Evolutionary conservation across 371 early-diverging fungal genomes (phyloP).

Genomic region (Actinomortierella ambigua): DNA sequence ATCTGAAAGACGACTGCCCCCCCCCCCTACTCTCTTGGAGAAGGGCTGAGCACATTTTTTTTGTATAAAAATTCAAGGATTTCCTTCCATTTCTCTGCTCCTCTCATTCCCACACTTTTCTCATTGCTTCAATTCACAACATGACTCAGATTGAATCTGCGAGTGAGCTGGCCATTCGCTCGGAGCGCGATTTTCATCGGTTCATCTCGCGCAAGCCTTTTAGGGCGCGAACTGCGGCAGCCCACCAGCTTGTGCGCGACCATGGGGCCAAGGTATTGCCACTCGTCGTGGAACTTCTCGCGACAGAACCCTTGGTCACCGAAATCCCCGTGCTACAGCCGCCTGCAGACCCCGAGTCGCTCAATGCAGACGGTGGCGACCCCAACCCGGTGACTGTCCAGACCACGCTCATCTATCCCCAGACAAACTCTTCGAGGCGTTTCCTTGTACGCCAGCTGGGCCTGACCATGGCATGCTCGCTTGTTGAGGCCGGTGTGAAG

Average conservation of each 20-base stretch:
- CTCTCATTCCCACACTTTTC: background rate
- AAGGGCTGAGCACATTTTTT: too few species aligned
- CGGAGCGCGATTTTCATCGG: slow-evolving; percentile 2
- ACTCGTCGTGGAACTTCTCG: slow-evolving; percentile 17
- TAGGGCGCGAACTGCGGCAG: slow-evolving; percentile 16
- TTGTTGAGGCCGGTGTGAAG: slow-evolving; percentile 15
- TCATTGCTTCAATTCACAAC: background rate
- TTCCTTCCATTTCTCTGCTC: too few species aligned
- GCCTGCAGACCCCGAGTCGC: slow-evolving; percentile 15
- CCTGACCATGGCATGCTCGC: slow-evolving; percentile 16
- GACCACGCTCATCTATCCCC: slow-evolving; percentile 14
- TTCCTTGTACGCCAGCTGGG: slow-evolving; percentile 24
- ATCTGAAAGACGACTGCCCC: too few species aligned
- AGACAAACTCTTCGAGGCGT: slow-evolving; percentile 31
- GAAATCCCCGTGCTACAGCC: slow-evolving; percentile 18
- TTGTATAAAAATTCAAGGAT: too few species aligned
- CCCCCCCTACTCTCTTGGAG: too few species aligned
- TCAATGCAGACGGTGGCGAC: slow-evolving; percentile 39
- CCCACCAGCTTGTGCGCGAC: slow-evolving; percentile 9
- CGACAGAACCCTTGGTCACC: slow-evolving; percentile 18
- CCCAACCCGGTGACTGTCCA: slow-evolving; percentile 24
- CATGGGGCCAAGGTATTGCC: slow-evolving; percentile 20
- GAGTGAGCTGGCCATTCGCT: slow-evolving; percentile 2
- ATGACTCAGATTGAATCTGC: slow-evolving; percentile 23
- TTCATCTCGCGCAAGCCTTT: slow-evolving; percentile 12